A percentile compares a stretch with the other conserved stretches of the same genome.
phyloP scores from a whole-genome alignment of 352 stramenopile genomes.

The Globisporangium acanthophoron region DNA sequence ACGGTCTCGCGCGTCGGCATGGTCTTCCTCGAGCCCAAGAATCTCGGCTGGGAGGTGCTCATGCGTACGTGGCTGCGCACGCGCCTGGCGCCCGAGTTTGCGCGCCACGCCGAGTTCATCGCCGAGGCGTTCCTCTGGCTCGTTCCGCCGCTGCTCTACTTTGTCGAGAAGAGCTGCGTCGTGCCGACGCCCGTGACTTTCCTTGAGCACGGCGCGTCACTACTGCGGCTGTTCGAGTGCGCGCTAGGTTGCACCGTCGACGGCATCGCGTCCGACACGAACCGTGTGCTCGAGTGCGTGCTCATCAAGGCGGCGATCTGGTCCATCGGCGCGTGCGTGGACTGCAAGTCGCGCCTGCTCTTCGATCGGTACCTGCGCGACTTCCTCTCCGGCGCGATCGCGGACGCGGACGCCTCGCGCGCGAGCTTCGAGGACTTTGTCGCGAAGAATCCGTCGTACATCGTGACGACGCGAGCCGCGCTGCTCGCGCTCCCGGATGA shows the following conservation, averaged over 20 bases:
- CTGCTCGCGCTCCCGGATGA: constrained; percentile 52
- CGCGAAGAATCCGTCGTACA: constrained; percentile 78
- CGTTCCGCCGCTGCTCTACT: constrained; percentile 88
- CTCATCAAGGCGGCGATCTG: constrained; percentile 87
- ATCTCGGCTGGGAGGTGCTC: constrained; percentile 88
- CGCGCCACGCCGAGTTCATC: constrained; percentile 35
- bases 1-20: constrained; percentile 92
- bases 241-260: constrained; percentile 50
- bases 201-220: constrained; percentile 84
- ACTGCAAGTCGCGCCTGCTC: constrained; percentile 68
- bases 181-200: constrained; percentile 86
- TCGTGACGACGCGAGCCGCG: constrained; percentile 21
- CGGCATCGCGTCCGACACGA: constrained; percentile 56
- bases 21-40: constrained; percentile 91
- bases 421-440: constrained; percentile 79
- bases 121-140: constrained; percentile 87
- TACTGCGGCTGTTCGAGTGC: constrained; percentile 81
- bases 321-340: constrained; percentile 90
- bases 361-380: constrained; percentile 86
- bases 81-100: constrained; percentile 32
- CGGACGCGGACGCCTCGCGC: constrained; percentile 26
- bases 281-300: constrained; percentile 78
- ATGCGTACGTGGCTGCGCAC: constrained; percentile 83
- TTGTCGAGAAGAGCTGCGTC: constrained; percentile 87
- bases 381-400: constrained; percentile 44